Evolutionary conservation across 257 asterid species (phyloP), one percentile per base, ranked within the genome.

Genomic region (Echites panduratus): DNA sequence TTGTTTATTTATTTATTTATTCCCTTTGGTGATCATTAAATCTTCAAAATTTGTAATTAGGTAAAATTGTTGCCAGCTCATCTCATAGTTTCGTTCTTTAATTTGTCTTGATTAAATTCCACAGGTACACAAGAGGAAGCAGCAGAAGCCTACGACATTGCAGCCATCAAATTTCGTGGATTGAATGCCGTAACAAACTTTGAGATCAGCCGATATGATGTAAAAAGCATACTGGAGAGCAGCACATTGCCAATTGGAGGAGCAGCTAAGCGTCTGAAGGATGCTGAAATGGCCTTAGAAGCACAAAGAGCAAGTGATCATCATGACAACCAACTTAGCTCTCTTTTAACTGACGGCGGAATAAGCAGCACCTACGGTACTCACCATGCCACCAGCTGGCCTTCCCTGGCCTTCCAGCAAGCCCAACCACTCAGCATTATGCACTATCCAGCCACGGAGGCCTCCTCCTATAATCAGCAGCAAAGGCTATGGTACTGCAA

Each of bases 41-140:
- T 32, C 38, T 32, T 32, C 38, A 32, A 32, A 32, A 32, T 32
- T 32, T 32, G 38, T 32, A 32, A 32, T 32, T 32, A 32, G 3
- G n/a, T n/a, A n/a, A n/a, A n/a, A n/a, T n/a, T n/a, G n/a, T n/a
- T n/a, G n/a, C n/a, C n/a, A n/a, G n/a, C n/a, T 32, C 3, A 32
- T 32, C 3, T 32, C 38, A 1, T 32, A 32, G 38, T 32, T 32
- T 13, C 17, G 2, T 48, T 2, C 41, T 12, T 17, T 32, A 32
- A 48, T 47, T 43, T 41, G 9, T 43, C 29, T 38, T 53, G 3
- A 54, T 8, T 3, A 12, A 49, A 2, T 1, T 2, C 16, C 56
- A 0, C 22, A 92, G 96, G 94, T 79, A 92, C 98, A 11, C 96
- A 92, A 45, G 98, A 92, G 83, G 96, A 92, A 86, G 98, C 98